Base-by-base conservation (phyloP, 2,329 filamentous ascomycete species). In the Phialophora chinensis region DNA sequence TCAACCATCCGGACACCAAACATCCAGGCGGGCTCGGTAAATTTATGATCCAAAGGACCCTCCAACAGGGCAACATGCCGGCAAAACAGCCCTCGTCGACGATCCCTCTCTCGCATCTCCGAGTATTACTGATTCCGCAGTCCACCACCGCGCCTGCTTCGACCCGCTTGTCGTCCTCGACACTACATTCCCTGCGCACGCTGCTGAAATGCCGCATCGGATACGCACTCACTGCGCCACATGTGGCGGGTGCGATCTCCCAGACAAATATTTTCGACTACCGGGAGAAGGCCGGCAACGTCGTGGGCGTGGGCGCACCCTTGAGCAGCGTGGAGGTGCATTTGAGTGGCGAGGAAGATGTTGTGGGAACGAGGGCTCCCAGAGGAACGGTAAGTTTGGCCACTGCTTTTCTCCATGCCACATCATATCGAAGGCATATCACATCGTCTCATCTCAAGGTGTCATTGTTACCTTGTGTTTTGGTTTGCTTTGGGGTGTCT, bases 201-300 rank as follows among this genome's bases (percentile, higher is more conserved):
- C 91, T 93, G 77, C 91, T 91, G 1, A 87, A 90, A 31, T 90
- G 92, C 1, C 87, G 92, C 60, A 84, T 97, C 64, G 84, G 96
- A 59, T 97, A 98, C 77, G 93, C 93, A 2, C 83, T 99, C 62
- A 91, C 92, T 20, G 88, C 91, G 0, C 83, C 92, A 27, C 87
- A 87, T 67, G 91, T 98, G n/a, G 94, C 93, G 1, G 95, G 95
- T 44, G 90, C 93, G 0, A 87, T 96, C n/a, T 83, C 90, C 0
- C 94, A 98, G 80, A 96, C 91, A 7, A 89, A 91, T 68, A 85
- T 93, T 47, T 96, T 91, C 75, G 94, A 98, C 76, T 98, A 98
- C 77, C 84, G 94, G 57, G 66, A 71, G 71, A 83, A 85, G 68
- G 80, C 78, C 44, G 78, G 49, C 75, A 78, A 52, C 75, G 70